phyloP scores from a whole-genome alignment of 768 basidiomycete genomes.

The Russula compacta region DNA sequence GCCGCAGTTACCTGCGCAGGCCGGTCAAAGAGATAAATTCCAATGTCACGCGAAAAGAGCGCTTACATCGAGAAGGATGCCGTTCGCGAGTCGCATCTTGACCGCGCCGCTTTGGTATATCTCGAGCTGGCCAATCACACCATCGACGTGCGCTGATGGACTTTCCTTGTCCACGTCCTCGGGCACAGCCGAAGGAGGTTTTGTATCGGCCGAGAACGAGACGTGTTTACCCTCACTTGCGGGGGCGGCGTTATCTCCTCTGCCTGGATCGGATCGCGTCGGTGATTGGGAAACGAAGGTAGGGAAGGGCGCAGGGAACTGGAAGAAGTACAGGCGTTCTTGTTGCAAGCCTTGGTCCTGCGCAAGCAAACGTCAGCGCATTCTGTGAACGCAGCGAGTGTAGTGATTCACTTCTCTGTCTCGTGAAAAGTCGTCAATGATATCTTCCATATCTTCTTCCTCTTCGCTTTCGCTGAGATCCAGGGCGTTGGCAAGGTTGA shows the following conservation, averaged over 20 bases:
- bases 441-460: slow-evolving; percentile 70
- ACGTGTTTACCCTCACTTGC: slow-evolving; percentile 39
- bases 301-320: slow-evolving; percentile 83
- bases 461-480: slow-evolving; percentile 70
- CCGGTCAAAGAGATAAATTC: background rate
- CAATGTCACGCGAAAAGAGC: background rate
- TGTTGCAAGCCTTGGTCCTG: slow-evolving; percentile 46
- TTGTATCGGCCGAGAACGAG: slow-evolving; percentile 56
- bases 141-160: slow-evolving; percentile 40
- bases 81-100: slow-evolving; percentile 77
- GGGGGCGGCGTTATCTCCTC: slow-evolving; percentile 11
- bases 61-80: slow-evolving; percentile 75
- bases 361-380: background rate
- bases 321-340: slow-evolving; percentile 78
- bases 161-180: slow-evolving; percentile 23
- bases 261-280: slow-evolving; percentile 23
- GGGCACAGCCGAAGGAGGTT: slow-evolving; percentile 33
- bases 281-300: slow-evolving; percentile 42
- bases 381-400: background rate
- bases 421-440: slow-evolving; percentile 59
- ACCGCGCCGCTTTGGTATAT: slow-evolving; percentile 78
- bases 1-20: slow-evolving; percentile 60
- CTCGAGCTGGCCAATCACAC: slow-evolving; percentile 76
- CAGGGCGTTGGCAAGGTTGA: slow-evolving; percentile 50
- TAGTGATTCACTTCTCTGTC: slow-evolving; percentile 32